Evolutionary conservation across 2,329 filamentous ascomycete species (phyloP), one percentile per base, ranked within the genome.

Genomic region (Dothistroma pini): DNA sequence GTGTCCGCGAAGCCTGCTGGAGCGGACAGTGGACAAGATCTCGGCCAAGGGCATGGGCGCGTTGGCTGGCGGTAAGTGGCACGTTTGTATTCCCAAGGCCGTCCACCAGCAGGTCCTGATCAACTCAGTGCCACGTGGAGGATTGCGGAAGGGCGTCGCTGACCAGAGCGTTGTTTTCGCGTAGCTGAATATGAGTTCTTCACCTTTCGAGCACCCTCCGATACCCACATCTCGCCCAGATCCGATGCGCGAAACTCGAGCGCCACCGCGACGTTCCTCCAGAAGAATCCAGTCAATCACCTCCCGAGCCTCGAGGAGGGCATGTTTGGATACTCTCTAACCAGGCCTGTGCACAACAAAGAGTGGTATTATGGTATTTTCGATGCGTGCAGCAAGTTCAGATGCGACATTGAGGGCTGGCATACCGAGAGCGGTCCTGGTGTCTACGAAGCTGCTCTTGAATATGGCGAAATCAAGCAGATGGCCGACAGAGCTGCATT

Each of bases 301-400:
- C 83, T 96, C 9, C 91, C 91, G 0, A 81, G 89, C 25, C 79
- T 97, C 55, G 96, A 93, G 9, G 90, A 96, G 72, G 93, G 93
- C 71, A 96, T 96, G 93, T 96, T 96, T 70, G 93, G 92, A 61
- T 97, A 97, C 80, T 95, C 90, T 65, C 80, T 96, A 66, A 96
- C 90, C 10, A 83, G 92, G 22, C 90, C 93, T 0, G 85, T 93
- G 1, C 91, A 96, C 72, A 96, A 96, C 76, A 87, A 96, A 76
- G 90, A 95, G 48, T 96, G 93, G 78, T 97, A 90, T 78, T 96
- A 96, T 74, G 86, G 89, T 51, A 84, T 96, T 54, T 96, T 91
- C 76, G 86, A 96, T 66, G 84, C 88, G 0, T 96, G 91, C 78
- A 82, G 84, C 66, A 81, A 86, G 62, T 96, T 96, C 78, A 80